Evolutionary conservation across 1,284 basidiomycete species (phyloP).

Genomic region (Golubevia pallescens): DNA sequence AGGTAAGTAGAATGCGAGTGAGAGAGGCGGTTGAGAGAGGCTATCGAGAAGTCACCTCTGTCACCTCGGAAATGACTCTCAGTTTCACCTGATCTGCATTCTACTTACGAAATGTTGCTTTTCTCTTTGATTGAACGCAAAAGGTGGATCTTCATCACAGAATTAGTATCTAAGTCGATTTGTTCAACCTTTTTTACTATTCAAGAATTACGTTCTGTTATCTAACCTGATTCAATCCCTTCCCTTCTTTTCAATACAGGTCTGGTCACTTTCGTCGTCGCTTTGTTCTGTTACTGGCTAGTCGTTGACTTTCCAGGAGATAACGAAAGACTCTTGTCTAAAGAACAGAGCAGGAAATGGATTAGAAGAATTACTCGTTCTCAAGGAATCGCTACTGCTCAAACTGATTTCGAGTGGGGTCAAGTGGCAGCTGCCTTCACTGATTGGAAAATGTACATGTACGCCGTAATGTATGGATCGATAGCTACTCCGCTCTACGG

Average conservation of each 20-base stretch:
- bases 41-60: too few relatives aligned
- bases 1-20: slow-evolving; percentile 60
- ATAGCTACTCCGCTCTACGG: slow-evolving; percentile 49
- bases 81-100: too few relatives aligned
- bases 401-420: slow-evolving; percentile 31
- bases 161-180: too few relatives aligned
- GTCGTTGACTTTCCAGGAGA: slow-evolving; percentile 52
- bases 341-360: slow-evolving; percentile 32
- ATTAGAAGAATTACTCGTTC: slow-evolving; percentile 26
- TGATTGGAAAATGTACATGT: slow-evolving; percentile 33
- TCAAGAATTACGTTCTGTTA: neutral
- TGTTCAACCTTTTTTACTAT: neutral
- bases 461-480: slow-evolving; percentile 37
- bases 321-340: slow-evolving; percentile 23
- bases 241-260: slow-evolving; percentile 18
- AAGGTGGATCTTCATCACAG: slow-evolving; percentile 21
- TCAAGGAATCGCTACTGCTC: slow-evolving; percentile 48
- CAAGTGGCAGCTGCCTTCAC: slow-evolving; percentile 29
- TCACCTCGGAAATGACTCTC: too few relatives aligned
- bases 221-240: slow-evolving; percentile 13
- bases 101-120: too few relatives aligned
- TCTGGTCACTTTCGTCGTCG: slow-evolving; percentile 36
- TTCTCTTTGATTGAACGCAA: slow-evolving; percentile 3
- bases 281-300: slow-evolving; percentile 37
- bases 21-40: slow-evolving; percentile 66